Evolutionary conservation across 2,329 filamentous ascomycete species (phyloP), one percentile per base, ranked within the genome.

Genomic region (Pseudogymnoascus sp.): DNA sequence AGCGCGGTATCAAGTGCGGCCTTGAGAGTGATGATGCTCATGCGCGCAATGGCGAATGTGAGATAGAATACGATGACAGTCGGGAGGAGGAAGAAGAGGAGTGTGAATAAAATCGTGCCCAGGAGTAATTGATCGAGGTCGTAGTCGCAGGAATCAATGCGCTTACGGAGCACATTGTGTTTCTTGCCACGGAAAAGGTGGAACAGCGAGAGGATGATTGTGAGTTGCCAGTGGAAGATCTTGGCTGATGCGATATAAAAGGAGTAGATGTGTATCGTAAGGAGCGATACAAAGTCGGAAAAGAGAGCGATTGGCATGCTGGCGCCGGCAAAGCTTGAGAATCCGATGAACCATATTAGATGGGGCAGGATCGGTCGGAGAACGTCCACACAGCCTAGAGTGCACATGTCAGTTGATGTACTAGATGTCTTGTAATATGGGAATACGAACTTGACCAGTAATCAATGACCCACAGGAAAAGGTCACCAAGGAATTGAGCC

Each of bases 161-260:
- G 92, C 71, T 97, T 96, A 64, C 95, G 89, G 20, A 99, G 83
- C 14, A 99, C 88, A 68, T 99, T 99, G 72, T 96, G 89, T 74
- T 99, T 99, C 78, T 97, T 97, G 62, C 94, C 95, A 33, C 93
- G 90, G 72, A 99, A 99, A 8, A 99, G 86, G 73, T 99, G 95
- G 74, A 99, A 99, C n/a, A 99, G 85, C 9, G 93, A 97, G 66
- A 93, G 87, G 66, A 99, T 88, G 65, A 99, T 97, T 3, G 89
- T 96, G 64, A 99, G 86, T 75, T 99, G 94, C 94, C 94, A 99
- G 76, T 97, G 92, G 75, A 93, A 99, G 70, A 99, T 97, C 59
- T 94, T 88, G 2, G 94, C 94, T 7, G 92, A 96, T 14, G 95
- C 93, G 62, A 97, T 87, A 74, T 99, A 99, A 74, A 99, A 99